Base-by-base conservation (phyloP, 805 yeast species). In the Aciculoconidium aculeatum region DNA sequence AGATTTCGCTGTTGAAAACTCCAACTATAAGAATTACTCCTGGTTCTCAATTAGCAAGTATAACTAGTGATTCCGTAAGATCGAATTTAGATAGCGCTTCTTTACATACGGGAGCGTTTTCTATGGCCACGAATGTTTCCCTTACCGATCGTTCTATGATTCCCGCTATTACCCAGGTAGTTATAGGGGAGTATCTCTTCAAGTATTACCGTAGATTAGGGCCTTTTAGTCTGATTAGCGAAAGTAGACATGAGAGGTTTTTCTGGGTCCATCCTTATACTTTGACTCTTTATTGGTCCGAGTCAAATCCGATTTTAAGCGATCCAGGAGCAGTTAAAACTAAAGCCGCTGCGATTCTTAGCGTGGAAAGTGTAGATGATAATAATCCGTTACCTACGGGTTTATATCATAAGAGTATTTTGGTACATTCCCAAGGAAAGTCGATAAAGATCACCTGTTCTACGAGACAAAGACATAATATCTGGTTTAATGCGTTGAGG, bases 181-280 rank as follows among this genome's bases (percentile, higher is more conserved):
- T 90, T 24, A 82, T 88, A 53, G 98, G 98, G 30, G 97, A 90
- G 51, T 84, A 77, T 41, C 62, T 88, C 34, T 79, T 70, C 71
- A 90, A 90, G 55, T 88, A 88, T 51, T 84, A 80, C 52, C 76
- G 92, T 35, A 75, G 77, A 37, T 57, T 81, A 30, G 88, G 88
- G 1, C 80, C 87, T 10, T 64, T 84, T 28, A 79, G 85, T 21
- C 69, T 80, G 1, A 68, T 85, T 12, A 72, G 90, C 0, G 92
- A 86, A 28, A 72, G 73, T 23, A 72, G 96, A 36, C 98, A 90
- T 49, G 92, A 82, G 49, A 71, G 96, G 41, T 90, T 75, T 60
- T 90, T 90, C 69, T 92, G 97, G 97, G 75, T 92, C 25, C 95
- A 90, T 56, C 97, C 98, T 3, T 88, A 88, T 55, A 80, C 92